These are phyloP conservation scores for Beta macrorhiza DNA, from an alignment of 179 eudicot genomes.

Conservation along the genomic window DNA sequence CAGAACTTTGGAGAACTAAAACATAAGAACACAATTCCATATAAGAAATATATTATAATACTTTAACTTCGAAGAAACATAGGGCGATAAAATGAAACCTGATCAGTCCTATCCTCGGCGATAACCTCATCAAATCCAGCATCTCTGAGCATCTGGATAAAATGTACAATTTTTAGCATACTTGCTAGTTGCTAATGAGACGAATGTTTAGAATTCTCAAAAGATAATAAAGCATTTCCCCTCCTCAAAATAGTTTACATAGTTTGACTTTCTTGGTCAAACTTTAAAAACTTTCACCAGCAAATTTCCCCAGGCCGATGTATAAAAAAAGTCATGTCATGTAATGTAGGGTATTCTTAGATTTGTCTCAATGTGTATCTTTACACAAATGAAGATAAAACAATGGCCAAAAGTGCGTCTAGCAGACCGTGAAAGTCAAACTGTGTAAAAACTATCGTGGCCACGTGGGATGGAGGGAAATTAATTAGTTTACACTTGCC, in stretches of 20 bases:
- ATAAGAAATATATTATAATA: background rate
- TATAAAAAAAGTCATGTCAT: too few species aligned
- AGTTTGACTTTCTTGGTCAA: too few species aligned
- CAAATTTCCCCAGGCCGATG: too few species aligned
- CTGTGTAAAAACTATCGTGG: too few species aligned
- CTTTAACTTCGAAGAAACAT: background rate
- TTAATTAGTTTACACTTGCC: constrained; percentile 33
- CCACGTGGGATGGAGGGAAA: background rate
- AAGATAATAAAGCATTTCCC: background rate
- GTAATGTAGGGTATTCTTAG: too few species aligned
- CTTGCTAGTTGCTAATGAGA: background rate
- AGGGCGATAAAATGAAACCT: constrained; percentile 41
- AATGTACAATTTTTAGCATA: background rate
- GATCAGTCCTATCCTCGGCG: constrained; percentile 93
- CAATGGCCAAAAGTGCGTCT: too few species aligned
- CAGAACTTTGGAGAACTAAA: constrained; percentile 74
- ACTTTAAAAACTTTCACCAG: too few species aligned
- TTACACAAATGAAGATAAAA: too few species aligned
- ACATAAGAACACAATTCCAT: background rate
- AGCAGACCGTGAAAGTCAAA: too few species aligned
- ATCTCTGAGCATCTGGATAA: constrained; percentile 76
- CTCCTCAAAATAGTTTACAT: too few species aligned
- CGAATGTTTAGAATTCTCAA: background rate
- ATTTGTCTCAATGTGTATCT: too few species aligned
- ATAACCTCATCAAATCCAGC: constrained; percentile 81